phyloP scores from a whole-genome alignment of 2,329 filamentous ascomycete genomes.

The Neofusicoccum ribis region DNA sequence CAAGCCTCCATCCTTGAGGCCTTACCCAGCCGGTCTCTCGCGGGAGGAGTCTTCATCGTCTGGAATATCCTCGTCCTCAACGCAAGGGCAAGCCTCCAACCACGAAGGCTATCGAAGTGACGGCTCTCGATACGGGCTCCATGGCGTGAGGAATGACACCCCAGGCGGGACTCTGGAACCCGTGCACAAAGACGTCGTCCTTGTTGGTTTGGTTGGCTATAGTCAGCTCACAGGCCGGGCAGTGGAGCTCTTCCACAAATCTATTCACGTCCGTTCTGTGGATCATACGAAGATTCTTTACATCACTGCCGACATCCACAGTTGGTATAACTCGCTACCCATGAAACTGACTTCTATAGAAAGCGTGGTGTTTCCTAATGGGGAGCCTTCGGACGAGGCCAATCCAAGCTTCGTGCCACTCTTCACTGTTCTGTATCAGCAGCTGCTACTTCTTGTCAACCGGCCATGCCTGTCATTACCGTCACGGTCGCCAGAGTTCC shows the following conservation, averaged over 20 bases:
- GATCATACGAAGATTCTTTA: slow-evolving; percentile 18
- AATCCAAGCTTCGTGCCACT: slow-evolving; percentile 15
- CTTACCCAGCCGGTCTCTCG: neutral
- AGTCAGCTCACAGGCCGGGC: slow-evolving; percentile 17
- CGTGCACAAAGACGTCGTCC: slow-evolving; percentile 13
- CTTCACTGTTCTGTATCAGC: slow-evolving; percentile 19
- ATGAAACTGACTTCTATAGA: neutral
- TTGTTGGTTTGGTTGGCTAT: slow-evolving; percentile 16
- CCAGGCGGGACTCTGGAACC: neutral
- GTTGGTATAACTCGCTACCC: slow-evolving; percentile 18
- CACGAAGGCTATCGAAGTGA: neutral
- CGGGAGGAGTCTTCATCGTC: neutral
- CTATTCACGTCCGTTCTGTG: slow-evolving; percentile 19
- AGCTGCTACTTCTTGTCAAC: slow-evolving; percentile 17
- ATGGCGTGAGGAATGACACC: neutral
- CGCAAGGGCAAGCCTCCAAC: neutral
- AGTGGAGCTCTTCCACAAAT: slow-evolving; percentile 20
- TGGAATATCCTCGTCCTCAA: neutral
- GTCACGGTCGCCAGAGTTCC: slow-evolving; percentile 10
- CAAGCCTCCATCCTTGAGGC: slow-evolving; percentile 23
- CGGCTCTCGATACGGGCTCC: neutral
- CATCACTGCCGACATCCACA: slow-evolving; percentile 18
- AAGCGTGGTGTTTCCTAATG: neutral
- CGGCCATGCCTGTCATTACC: slow-evolving; percentile 16
- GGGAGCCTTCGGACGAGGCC: neutral